Evolutionary conservation across 2,329 filamentous ascomycete species (phyloP).

Genomic region (Annulohypoxylon truncatum): DNA sequence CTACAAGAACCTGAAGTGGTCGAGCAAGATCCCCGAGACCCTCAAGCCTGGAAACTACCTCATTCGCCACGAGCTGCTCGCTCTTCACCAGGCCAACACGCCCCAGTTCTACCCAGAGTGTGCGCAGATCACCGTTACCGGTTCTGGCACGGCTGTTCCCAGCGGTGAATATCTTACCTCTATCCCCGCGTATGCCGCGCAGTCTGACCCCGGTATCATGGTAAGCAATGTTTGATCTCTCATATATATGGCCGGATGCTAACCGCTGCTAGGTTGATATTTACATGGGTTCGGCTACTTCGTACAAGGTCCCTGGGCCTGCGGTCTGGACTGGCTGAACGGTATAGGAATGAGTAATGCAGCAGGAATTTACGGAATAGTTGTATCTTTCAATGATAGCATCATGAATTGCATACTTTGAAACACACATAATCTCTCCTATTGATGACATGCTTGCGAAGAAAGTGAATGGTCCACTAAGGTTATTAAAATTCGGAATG

Average conservation of each 20-base stretch:
- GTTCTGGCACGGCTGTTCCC: slow-evolving; percentile 58
- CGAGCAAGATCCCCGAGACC: slow-evolving; percentile 60
- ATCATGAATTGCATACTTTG: slow-evolving; percentile 9
- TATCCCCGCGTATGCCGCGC: slow-evolving; percentile 59
- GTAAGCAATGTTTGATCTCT: slow-evolving; percentile 47
- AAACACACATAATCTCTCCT: neutral
- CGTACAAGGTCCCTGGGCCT: slow-evolving; percentile 61
- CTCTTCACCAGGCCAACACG: slow-evolving; percentile 60
- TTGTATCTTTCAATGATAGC: slow-evolving; percentile 13
- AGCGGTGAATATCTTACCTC: slow-evolving; percentile 55
- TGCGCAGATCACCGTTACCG: slow-evolving; percentile 63
- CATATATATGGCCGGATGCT: slow-evolving; percentile 11
- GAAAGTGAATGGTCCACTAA: neutral
- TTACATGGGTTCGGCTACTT: slow-evolving; percentile 57
- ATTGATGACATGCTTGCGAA: neutral
- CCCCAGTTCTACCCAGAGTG: slow-evolving; percentile 68
- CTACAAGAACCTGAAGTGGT: slow-evolving; percentile 59
- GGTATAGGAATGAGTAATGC: neutral
- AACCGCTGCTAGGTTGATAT: slow-evolving; percentile 56
- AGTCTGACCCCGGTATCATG: slow-evolving; percentile 61
- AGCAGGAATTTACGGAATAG: neutral
- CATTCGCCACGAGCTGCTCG: slow-evolving; percentile 67
- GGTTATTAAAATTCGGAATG: too few species aligned
- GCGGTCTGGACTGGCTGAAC: slow-evolving; percentile 59
- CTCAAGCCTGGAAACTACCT: slow-evolving; percentile 66